phyloP scores from a whole-genome alignment of 1,284 basidiomycete genomes.

The Tilletia indica region DNA sequence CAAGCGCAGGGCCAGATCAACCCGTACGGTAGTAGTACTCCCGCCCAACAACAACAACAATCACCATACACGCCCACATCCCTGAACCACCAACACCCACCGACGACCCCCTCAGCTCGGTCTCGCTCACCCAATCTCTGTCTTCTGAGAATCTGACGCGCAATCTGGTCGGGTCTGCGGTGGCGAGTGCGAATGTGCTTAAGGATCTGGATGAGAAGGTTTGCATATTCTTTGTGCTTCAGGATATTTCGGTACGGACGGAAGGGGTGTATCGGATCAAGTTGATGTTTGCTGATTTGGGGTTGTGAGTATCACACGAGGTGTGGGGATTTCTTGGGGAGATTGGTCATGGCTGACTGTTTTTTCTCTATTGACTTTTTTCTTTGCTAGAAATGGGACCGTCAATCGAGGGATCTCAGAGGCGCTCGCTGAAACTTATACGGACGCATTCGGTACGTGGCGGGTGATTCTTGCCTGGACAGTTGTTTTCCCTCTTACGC shows the following conservation, averaged over 20 bases:
- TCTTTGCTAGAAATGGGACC: slow-evolving; percentile 31
- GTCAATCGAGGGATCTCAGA: slow-evolving; percentile 39
- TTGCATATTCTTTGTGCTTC: slow-evolving; percentile 50
- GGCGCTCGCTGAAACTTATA: slow-evolving; percentile 46
- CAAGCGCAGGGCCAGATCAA: not conserved
- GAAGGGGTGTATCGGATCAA: slow-evolving; percentile 49
- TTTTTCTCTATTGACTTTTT: not conserved
- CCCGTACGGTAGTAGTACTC: not conserved
- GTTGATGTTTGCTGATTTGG: slow-evolving; percentile 45
- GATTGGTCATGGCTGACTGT: not conserved
- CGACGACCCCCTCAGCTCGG: slow-evolving; percentile 14
- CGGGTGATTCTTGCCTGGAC: not conserved
- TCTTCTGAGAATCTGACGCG: slow-evolving; percentile 33
- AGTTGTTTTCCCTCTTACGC: not conserved
- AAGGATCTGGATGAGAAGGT: slow-evolving; percentile 44
- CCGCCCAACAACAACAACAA: not conserved
- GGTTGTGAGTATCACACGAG: slow-evolving; percentile 22
- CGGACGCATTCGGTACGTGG: slow-evolving; percentile 39
- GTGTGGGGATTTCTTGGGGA: not conserved
- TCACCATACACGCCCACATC: not conserved
- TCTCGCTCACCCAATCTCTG: slow-evolving; percentile 5
- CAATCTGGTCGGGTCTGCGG: slow-evolving; percentile 46
- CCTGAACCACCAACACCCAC: not conserved
- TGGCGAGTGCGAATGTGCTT: slow-evolving; percentile 46
- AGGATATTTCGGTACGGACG: slow-evolving; percentile 46